Evolutionary conservation across 1,139 yeast genomes (phyloP).

Genomic region (Lodderomyces oxycetoniae): DNA sequence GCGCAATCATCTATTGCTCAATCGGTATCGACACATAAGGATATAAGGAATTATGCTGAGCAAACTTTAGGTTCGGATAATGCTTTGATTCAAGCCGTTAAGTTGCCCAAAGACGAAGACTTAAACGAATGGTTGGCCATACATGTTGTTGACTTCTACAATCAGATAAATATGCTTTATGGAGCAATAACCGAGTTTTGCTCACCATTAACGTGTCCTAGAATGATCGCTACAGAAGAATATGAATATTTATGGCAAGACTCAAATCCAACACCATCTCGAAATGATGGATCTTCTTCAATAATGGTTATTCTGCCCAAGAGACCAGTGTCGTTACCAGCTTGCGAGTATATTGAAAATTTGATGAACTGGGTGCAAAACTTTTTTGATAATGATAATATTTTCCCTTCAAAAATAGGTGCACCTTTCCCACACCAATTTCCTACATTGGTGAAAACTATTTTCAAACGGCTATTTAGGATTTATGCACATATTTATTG

Average conservation of each 20-base stretch:
- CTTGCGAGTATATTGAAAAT: constrained; percentile 91
- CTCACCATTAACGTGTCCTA: constrained; percentile 85
- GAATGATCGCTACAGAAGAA: constrained; percentile 96
- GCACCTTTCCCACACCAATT: constrained; percentile 77
- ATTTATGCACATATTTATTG: constrained; percentile 98
- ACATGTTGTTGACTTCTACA: constrained; percentile 85
- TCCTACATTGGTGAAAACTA: constrained; percentile 71
- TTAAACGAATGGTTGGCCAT: constrained; percentile 94
- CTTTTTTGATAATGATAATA: constrained; percentile 80
- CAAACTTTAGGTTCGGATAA: constrained; percentile 93
- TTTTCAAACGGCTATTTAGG: constrained; percentile 84
- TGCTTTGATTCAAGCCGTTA: constrained; percentile 86
- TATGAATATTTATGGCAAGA: constrained; percentile 97
- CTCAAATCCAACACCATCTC: constrained; percentile 27
- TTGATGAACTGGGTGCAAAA: constrained; percentile 94
- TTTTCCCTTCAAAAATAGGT: constrained; percentile 86
- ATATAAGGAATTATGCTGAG: constrained; percentile 81
- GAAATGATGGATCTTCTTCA: constrained; percentile 1
- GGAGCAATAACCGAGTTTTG: constrained; percentile 96
- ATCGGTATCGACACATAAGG: constrained; percentile 58
- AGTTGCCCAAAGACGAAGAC: constrained; percentile 90
- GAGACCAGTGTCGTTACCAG: constrained; percentile 57
- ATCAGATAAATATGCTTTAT: constrained; percentile 93
- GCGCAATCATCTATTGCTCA: constrained; percentile 29
- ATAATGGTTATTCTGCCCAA: constrained; percentile 44